Evolutionary conservation across 805 yeast genomes (phyloP).

Genomic region (Hemisphaericaspora nanyangensis): DNA sequence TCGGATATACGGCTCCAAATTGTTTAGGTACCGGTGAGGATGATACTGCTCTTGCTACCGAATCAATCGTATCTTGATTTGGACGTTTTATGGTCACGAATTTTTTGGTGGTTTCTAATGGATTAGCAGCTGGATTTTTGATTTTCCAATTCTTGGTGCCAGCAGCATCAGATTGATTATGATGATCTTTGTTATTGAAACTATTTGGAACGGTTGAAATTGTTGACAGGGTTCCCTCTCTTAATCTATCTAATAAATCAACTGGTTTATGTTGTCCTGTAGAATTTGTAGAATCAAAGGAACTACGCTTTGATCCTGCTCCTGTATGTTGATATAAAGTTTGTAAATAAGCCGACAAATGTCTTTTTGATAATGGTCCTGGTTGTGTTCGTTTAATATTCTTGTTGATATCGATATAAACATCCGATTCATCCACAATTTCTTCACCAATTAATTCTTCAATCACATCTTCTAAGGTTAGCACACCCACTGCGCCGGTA

Average conservation of each 20-base stretch:
- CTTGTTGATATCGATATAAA: slow-evolving; percentile 84
- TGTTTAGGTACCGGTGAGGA: slow-evolving; percentile 12
- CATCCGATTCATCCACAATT: slow-evolving; percentile 94
- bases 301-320: slow-evolving; percentile 38
- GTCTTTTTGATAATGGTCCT: slow-evolving; percentile 69
- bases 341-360: slow-evolving; percentile 66
- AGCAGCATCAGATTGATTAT: slow-evolving; percentile 12
- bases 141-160: slow-evolving; percentile 41
- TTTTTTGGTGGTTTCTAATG: slow-evolving; percentile 58
- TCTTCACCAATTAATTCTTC: slow-evolving; percentile 98
- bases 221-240: slow-evolving; percentile 4
- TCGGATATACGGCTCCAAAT: slow-evolving; percentile 36
- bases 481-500: slow-evolving; percentile 83
- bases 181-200: not conserved
- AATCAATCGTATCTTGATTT: slow-evolving; percentile 17
- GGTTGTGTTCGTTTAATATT: slow-evolving; percentile 76
- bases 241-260: slow-evolving; percentile 9
- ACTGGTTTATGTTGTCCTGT: slow-evolving; percentile 2
- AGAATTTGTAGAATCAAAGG: slow-evolving; percentile 27
- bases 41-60: slow-evolving; percentile 10
- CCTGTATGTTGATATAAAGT: slow-evolving; percentile 42
- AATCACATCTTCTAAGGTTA: slow-evolving; percentile 95
- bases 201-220: slow-evolving; percentile 6
- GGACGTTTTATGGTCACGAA: slow-evolving; percentile 71
- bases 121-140: slow-evolving; percentile 65